Evolutionary conservation across 2,329 filamentous ascomycete genomes (phyloP), one percentile per base, ranked within the genome.

Genomic region (Pseudogymnoascus sp.): DNA sequence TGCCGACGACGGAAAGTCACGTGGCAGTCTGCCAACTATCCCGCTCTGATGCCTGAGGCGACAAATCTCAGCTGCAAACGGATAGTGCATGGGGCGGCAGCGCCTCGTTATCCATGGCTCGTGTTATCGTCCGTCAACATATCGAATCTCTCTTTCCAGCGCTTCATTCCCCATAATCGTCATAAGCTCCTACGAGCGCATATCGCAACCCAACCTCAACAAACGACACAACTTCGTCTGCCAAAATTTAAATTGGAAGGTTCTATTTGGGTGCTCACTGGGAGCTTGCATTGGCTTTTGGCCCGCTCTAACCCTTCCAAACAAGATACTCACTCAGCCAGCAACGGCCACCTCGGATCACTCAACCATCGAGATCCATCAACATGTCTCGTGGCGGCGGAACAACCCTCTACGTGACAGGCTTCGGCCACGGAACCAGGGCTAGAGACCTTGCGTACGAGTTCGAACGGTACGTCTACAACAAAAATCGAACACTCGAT

Each of bases 391-490:
- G 92, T 76, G 87, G 90, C 77, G 89, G 91, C 71, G 89, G 91
- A 71, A 96, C 90, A 65, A 97, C 93, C 63, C 90, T 97, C 71
- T 97, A 97, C 83, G 93, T 97, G 79, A 96, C 93, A 75, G 95
- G 95, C 85, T 99, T 99, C 80, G 96, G 93, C 85, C 92, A 96
- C 80, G 92, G 93, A 78, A 97, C 93, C 78, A 91, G 95, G 83
- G 92, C 95, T 78, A 91, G 95, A 87, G 93, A 99, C 84, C 90
- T 97, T 78, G 92, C 93, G 83, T 97, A 96, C 90, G 93, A 97
- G 85, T 97, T 97, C 90, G 93, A 97, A 93, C 92, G 93, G 91
- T 97, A 96, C 87, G 93, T 96, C 84, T 83, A 74, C 76, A 59
- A 59, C 77, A 76, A 66, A 76, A 76, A 74, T 77, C 80, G 78